These are phyloP conservation scores for Anastatica hierochuntica DNA, from an alignment of 345 rosid species.

Conservation along the genomic window DNA sequence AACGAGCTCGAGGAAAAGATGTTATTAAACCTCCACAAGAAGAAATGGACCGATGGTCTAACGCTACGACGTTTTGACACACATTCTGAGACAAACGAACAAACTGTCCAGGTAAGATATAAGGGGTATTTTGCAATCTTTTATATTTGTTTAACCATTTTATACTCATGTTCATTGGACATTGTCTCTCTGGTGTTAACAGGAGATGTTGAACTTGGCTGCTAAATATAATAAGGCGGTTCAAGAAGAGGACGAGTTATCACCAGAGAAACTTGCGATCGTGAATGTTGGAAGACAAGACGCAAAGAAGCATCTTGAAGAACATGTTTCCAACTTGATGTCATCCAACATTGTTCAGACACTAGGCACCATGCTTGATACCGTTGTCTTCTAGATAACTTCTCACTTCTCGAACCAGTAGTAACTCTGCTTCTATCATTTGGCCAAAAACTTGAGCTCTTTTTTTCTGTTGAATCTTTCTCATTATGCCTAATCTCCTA, in stretches of 20 bases:
- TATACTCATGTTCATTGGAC: background rate
- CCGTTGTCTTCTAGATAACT: conserved; percentile 54
- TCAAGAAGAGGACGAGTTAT: conserved; percentile 83
- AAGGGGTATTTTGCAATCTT: background rate
- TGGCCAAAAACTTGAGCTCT: background rate
- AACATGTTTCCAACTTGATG: too few relatives aligned
- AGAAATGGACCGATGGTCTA: conserved; percentile 90
- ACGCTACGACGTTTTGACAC: conserved; percentile 61
- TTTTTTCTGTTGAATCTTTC: background rate
- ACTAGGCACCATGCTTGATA: conserved; percentile 92
- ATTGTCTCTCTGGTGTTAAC: conserved; percentile 5
- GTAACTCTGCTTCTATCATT: background rate
- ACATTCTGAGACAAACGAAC: conserved; percentile 75
- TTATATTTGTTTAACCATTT: background rate
- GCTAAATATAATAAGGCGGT: conserved; percentile 73
- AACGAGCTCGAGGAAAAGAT: conserved; percentile 86
- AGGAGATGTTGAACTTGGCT: conserved; percentile 75
- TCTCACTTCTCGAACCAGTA: background rate
- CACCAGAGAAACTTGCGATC: conserved; percentile 75
- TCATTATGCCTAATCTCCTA: background rate
- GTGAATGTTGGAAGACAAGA: conserved; percentile 85
- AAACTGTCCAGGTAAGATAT: conserved; percentile 51
- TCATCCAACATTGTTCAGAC: too few relatives aligned
- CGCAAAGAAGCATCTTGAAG: too few relatives aligned
- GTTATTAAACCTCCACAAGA: conserved; percentile 82